These are phyloP conservation scores for Boletus fagicola DNA, from an alignment of 768 basidiomycete genomes.

Conservation along the genomic window DNA sequence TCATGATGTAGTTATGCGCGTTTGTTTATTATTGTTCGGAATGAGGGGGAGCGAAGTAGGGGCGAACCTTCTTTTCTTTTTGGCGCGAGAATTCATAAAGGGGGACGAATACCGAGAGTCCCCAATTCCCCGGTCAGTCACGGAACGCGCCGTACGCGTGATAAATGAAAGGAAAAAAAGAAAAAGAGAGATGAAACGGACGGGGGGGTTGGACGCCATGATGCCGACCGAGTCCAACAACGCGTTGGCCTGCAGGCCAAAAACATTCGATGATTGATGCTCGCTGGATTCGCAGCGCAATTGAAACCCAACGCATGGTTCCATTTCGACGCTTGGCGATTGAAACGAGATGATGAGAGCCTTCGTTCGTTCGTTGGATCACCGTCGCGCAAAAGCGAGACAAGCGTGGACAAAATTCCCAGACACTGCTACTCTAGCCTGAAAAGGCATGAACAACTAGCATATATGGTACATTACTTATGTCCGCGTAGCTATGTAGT, in stretches of 20 bases:
- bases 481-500: background rate
- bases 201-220: conserved; percentile 6
- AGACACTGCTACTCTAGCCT: background rate
- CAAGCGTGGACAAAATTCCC: background rate
- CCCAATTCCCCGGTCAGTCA: conserved; percentile 14
- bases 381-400: background rate
- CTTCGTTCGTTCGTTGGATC: background rate
- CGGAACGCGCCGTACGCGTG: conserved; percentile 15
- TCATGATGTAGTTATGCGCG: background rate
- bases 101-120: background rate
- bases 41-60: background rate
- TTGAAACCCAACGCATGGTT: background rate
- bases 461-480: background rate
- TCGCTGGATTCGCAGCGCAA: conserved; percentile 18
- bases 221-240: conserved; percentile 14
- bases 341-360: background rate
- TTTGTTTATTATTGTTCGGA: conserved; percentile 10
- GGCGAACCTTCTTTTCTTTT: background rate
- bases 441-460: background rate
- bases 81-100: conserved; percentile 8
- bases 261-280: background rate
- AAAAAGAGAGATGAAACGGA: conserved; percentile 21
- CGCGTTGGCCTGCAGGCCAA: conserved; percentile 23
- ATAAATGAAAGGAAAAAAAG: background rate
- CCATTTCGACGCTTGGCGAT: background rate